Evolutionary conservation across 2,329 filamentous ascomycete genomes (phyloP), one percentile per base, ranked within the genome.

Genomic region (Botryosphaeria dothidea): DNA sequence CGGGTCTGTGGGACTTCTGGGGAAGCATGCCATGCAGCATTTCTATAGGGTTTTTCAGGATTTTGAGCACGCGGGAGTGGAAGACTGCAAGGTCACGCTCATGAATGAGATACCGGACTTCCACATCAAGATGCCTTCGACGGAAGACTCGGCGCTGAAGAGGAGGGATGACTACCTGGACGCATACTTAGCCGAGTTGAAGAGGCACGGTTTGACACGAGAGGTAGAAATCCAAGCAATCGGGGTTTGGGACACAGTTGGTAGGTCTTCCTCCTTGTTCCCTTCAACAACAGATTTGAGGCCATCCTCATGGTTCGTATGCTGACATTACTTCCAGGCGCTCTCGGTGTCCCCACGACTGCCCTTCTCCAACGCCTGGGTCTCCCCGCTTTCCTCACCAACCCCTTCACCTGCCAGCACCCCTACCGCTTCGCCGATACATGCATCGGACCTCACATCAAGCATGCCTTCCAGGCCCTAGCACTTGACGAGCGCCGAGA

Each of bases 391-490:
- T 76, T 75, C 11, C 70, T 75, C 1, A 29, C 49, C 49, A 65
- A 65, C 23, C 31, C 49, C 15, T 9, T 71, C 74, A 29, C 6
- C 21, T 19, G 7, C 2, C 54, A 25, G 1, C 66, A 66, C 29
- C 29, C 46, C 23, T 45, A 41, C 41, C 41, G 58, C 36, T 82
- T 82, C 66, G 79, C 77, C 63, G 78, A 82, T 69, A 83, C 81
- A 3, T 75, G 78, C 58, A 74, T 83, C 62, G 78, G 76, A 8
- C 68, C 71, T 52, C 74, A 75, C 13, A 81, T 88, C 36, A 81
- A 86, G 69, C 80, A 87, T 70, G 85, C 84, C 0, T 88, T 88
- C 69, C 86, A 88, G 23, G 85, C 85, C 0, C 77, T 88, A 9
- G 85, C 85, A 0, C 73, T 88, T 2, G 85, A 88, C 65, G 86